phyloP scores from a whole-genome alignment of 441 rosid species.

The Corymbia calophylla region DNA sequence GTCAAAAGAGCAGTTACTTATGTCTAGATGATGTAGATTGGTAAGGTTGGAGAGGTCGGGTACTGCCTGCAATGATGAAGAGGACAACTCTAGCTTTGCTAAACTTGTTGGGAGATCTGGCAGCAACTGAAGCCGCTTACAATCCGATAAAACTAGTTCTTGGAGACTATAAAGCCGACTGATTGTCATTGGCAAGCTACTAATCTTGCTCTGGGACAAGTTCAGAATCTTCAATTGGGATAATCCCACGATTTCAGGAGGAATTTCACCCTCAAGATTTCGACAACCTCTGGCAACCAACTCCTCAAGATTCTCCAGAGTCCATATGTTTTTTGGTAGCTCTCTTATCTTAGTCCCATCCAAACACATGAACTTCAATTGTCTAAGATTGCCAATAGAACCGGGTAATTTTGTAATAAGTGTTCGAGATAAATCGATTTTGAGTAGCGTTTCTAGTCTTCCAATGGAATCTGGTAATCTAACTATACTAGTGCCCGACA shows the following conservation, averaged over 20 bases:
- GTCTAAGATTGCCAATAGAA: not conserved
- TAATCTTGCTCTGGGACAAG: too few species aligned
- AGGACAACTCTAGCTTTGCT: too few species aligned
- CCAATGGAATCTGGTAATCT: not conserved
- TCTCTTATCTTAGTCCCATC: fast-evolving
- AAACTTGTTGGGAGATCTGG: too few species aligned
- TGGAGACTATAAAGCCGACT: too few species aligned
- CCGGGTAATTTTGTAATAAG: fast-evolving
- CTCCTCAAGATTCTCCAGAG: not conserved
- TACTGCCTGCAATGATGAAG: too few species aligned
- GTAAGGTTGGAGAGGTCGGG: too few species aligned
- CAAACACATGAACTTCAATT: not conserved
- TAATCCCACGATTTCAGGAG: not conserved
- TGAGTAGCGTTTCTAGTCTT: not conserved
- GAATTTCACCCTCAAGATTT: not conserved
- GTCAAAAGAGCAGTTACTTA: not conserved
- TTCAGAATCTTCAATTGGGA: not conserved
- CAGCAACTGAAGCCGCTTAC: too few species aligned
- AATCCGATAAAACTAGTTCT: too few species aligned
- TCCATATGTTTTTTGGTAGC: not conserved
- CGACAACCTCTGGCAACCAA: fast-evolving
- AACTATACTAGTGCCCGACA: fast-evolving
- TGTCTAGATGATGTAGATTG: fast-evolving
- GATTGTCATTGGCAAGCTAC: too few species aligned
- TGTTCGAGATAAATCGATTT: fast-evolving